Percentiles rank a stretch among this genome's conserved stretches.
Evolutionary conservation across 2,329 filamentous ascomycete species (phyloP).

Genomic region (Ceratocystis alfenasii): DNA sequence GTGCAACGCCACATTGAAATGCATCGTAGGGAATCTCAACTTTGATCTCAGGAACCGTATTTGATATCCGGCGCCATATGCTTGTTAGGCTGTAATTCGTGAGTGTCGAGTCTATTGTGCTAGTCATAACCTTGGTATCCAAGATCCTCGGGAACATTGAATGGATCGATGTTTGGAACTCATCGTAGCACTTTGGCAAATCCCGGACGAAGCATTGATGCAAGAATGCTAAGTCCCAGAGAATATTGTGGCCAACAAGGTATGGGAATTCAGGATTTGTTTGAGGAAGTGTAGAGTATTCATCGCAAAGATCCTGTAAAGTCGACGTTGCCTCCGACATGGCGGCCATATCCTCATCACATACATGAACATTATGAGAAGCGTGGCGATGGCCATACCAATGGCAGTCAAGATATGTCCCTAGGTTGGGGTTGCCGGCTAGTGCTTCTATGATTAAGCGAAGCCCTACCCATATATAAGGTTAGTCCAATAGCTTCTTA

Average conservation of each 20-base stretch:
- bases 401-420: not conserved
- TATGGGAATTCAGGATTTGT: not conserved
- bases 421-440: not conserved
- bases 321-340: not conserved
- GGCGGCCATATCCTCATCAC: not conserved
- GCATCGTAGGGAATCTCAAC: slow-evolving; percentile 34
- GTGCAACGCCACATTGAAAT: slow-evolving; percentile 25
- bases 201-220: slow-evolving; percentile 49
- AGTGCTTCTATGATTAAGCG: slow-evolving; percentile 22
- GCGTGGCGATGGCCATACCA: not conserved
- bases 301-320: not conserved
- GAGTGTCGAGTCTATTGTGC: slow-evolving; percentile 26
- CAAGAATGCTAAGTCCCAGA: slow-evolving; percentile 52
- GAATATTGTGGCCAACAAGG: slow-evolving; percentile 53
- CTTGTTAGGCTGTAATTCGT: slow-evolving; percentile 24
- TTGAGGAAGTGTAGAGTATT: not conserved
- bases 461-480: not conserved
- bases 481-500: not conserved
- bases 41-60: slow-evolving; percentile 24
- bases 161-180: slow-evolving; percentile 36
- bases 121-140: slow-evolving; percentile 51
- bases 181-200: slow-evolving; percentile 41
- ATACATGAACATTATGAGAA: not conserved
- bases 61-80: not conserved
- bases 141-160: slow-evolving; percentile 42